phyloP scores from a whole-genome alignment of 1,284 basidiomycete species.

The Microbotryum intermedium region DNA sequence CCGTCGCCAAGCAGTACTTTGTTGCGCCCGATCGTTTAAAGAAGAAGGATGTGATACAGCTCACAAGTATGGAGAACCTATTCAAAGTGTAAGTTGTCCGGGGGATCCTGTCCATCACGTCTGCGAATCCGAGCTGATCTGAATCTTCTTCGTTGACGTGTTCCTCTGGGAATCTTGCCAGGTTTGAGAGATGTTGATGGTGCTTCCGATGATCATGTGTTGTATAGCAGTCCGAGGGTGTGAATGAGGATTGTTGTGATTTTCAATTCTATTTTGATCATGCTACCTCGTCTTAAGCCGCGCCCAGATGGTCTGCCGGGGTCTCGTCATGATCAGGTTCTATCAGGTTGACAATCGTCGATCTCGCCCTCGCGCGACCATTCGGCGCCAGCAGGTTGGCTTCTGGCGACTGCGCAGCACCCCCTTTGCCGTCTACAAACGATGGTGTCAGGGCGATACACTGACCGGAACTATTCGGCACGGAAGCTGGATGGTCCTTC shows the following conservation, averaged over 20 bases:
- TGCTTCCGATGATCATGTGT: not conserved
- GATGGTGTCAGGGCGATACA: not conserved
- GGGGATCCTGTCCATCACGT: not conserved
- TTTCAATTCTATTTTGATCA: too few species aligned
- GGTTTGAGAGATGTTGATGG: constrained; percentile 10
- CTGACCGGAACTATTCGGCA: not conserved
- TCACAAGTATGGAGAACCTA: constrained; percentile 76
- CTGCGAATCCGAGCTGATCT: not conserved
- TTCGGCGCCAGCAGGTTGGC: constrained; percentile 7
- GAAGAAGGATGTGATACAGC: constrained; percentile 67
- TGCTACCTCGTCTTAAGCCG: too few species aligned
- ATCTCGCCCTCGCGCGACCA: not conserved
- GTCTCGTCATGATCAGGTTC: too few species aligned
- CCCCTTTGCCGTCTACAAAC: not conserved
- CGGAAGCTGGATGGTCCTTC: not conserved
- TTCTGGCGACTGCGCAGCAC: not conserved
- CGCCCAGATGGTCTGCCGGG: too few species aligned
- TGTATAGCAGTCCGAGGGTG: too few species aligned
- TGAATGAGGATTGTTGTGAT: too few species aligned
- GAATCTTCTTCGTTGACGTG: not conserved
- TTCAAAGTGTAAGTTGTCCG: constrained; percentile 58
- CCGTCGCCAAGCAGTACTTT: constrained; percentile 66
- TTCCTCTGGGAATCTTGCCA: not conserved
- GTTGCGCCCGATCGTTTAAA: constrained; percentile 58
- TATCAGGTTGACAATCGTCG: too few species aligned